Evolutionary conservation across 2,329 filamentous ascomycete species (phyloP).

Genomic region (Lasiodiplodia sp.): DNA sequence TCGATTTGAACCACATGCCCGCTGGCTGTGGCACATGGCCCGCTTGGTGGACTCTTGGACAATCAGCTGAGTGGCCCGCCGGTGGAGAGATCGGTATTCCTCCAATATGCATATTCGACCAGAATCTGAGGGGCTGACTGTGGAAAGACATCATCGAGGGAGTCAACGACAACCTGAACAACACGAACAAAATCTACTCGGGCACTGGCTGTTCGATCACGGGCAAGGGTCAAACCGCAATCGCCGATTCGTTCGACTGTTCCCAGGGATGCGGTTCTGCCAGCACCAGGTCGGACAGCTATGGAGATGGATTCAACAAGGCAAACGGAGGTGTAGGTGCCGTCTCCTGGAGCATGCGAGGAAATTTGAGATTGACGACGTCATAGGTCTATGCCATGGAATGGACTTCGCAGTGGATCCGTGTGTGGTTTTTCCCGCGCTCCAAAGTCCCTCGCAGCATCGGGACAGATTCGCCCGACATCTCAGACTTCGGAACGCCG

Average conservation of each 20-base stretch:
- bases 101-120: not conserved
- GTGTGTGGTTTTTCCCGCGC: conserved; percentile 38
- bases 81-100: conserved; percentile 38
- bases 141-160: conserved; percentile 34
- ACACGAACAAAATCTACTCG: conserved; percentile 31
- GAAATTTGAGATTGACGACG: not conserved
- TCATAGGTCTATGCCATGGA: conserved; percentile 44
- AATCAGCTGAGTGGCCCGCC: conserved; percentile 35
- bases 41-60: conserved; percentile 42
- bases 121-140: not conserved
- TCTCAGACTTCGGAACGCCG: conserved; percentile 67
- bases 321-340: conserved; percentile 41
- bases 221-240: conserved; percentile 31
- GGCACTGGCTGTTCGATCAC: conserved; percentile 34
- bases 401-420: conserved; percentile 36
- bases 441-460: conserved; percentile 51
- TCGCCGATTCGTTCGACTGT: conserved; percentile 35
- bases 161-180: conserved; percentile 36
- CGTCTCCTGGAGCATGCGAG: too few species aligned
- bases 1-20: conserved; percentile 49
- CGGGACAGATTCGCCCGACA: conserved; percentile 60
- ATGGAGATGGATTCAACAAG: conserved; percentile 34
- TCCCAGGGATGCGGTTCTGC: conserved; percentile 35
- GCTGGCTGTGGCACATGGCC: conserved; percentile 47
- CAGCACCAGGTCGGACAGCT: conserved; percentile 26